Percentiles rank a stretch among this genome's conserved stretches.
phyloP scores from a whole-genome alignment of 306 rosid species.

The Ammopiptanthus mongolicus region DNA sequence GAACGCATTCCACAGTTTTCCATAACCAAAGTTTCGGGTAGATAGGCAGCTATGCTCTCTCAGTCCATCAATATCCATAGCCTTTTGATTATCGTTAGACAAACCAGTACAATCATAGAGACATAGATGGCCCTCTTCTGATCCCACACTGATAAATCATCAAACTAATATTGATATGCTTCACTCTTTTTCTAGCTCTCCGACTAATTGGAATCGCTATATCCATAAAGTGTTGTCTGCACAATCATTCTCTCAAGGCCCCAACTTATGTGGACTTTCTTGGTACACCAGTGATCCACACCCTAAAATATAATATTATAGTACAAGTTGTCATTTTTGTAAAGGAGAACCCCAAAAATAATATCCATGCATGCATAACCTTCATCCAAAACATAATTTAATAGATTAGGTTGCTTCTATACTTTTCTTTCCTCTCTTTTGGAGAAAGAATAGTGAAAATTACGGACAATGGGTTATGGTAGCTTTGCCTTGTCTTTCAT shows the following conservation, averaged over 20 bases:
- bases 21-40: background rate
- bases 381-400: background rate
- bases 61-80: background rate
- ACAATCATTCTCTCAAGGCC: background rate
- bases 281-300: background rate
- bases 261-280: background rate
- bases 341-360: too few relatives aligned
- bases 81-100: background rate
- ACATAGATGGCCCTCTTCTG: background rate
- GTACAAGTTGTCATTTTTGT: background rate
- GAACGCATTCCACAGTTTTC: background rate
- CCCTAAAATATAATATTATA: background rate
- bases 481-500: background rate
- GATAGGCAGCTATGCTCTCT: background rate
- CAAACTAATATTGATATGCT: background rate
- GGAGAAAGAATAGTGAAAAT: background rate
- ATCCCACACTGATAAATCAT: background rate
- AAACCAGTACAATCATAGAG: background rate
- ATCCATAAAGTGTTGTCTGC: background rate
- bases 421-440: too few relatives aligned
- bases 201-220: background rate
- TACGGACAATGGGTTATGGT: background rate
- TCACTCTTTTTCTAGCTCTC: background rate
- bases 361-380: constrained; percentile 9
- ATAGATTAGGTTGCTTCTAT: background rate